A percentile compares a stretch with the other conserved stretches of the same genome.
Evolutionary conservation across 2,329 filamentous ascomycete species (phyloP).

Genomic region (Pseudogymnoascus sp.): DNA sequence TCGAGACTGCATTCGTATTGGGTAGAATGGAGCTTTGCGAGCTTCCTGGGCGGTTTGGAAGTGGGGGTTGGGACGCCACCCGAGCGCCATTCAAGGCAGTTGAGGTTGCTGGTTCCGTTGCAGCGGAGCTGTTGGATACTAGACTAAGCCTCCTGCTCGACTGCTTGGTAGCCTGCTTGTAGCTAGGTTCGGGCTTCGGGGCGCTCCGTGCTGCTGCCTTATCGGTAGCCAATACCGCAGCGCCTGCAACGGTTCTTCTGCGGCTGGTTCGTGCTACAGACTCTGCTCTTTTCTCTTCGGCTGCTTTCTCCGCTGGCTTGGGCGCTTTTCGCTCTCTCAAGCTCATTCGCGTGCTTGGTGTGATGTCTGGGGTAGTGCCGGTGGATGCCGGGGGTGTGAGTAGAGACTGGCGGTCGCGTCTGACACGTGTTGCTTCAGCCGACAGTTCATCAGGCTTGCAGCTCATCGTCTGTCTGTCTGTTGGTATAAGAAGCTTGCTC

Average conservation of each 20-base stretch:
- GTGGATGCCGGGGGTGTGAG: slow-evolving; percentile 33
- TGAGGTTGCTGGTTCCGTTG: slow-evolving; percentile 19
- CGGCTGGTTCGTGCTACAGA: slow-evolving; percentile 36
- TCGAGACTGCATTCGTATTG: slow-evolving; percentile 37
- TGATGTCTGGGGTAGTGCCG: slow-evolving; percentile 23
- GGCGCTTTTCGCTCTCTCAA: slow-evolving; percentile 62
- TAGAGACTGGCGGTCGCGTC: slow-evolving; percentile 57
- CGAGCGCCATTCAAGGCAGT: slow-evolving; percentile 16
- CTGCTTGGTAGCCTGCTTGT: slow-evolving; percentile 23
- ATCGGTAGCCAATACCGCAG: slow-evolving; percentile 39
- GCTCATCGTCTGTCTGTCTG: slow-evolving; percentile 66
- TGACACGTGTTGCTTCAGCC: slow-evolving; percentile 54
- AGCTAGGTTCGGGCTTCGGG: slow-evolving; percentile 25
- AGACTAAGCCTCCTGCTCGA: slow-evolving; percentile 36
- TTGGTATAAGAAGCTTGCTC: slow-evolving; percentile 73
- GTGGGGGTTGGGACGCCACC: slow-evolving; percentile 5
- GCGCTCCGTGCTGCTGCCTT: slow-evolving; percentile 32
- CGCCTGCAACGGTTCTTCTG: slow-evolving; percentile 54
- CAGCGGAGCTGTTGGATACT: slow-evolving; percentile 33
- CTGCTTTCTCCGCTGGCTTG: slow-evolving; percentile 44
- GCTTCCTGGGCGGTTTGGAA: slow-evolving; percentile 32
- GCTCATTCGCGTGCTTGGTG: slow-evolving; percentile 56
- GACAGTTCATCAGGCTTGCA: slow-evolving; percentile 73
- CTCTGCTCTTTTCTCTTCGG: slow-evolving; percentile 41
- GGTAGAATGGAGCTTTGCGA: slow-evolving; percentile 36